Base-by-base conservation (phyloP, 495 filamentous ascomycete genomes). In the Daldinia loculata region DNA sequence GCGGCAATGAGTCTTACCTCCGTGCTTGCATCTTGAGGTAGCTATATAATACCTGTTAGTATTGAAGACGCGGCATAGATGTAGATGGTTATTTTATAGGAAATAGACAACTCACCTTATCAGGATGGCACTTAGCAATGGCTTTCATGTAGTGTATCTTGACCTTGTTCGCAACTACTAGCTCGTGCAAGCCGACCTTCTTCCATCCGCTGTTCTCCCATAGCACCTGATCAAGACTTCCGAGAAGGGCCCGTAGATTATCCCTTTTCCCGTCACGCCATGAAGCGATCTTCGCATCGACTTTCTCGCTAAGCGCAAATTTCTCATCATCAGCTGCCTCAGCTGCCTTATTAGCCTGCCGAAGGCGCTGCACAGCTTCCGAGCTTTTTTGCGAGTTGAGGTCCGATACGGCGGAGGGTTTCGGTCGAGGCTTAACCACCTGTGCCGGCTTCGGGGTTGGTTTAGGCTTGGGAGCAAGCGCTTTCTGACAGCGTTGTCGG, bases 141-240 rank as follows among this genome's bases (percentile, higher is more conserved):
- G 93, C 95, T 87, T 97, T 97, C 95, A 99, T 98, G 75, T 99
- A 99, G 62, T 92, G 86, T 61, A 98, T 88, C 88, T 99, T 99
- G 56, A 98, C 95, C 85, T 92, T 97, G 53, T 89, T 90, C 45
- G 94, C 89, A 83, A 97, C 82, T 39, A 99, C 89, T 71, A 99
- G 76, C 78, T 99, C 95, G 56, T 92, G 89, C 89, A 99, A 90
- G 27, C 92, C 92, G 17, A 98, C 89, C 85, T 97, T 97, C 84
- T 95, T 97, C 96, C 95, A 99, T 32, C 93, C 94, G 60, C 92
- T 89, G 36, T 90, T 91, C 60, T 92, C 88, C 95, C 95, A 99
- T 43, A 99, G 84, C 48, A 99, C 93, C 24, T 83, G 87, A 74
- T 98, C 95, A 66, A 99, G 76, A 71, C 93, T 97, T n/a, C 89